A percentile compares a stretch with the other conserved stretches of the same genome.
These are phyloP conservation scores for Hyphodiscus sp. DNA, from an alignment of 2,329 filamentous ascomycete species.

Conservation along the genomic window DNA sequence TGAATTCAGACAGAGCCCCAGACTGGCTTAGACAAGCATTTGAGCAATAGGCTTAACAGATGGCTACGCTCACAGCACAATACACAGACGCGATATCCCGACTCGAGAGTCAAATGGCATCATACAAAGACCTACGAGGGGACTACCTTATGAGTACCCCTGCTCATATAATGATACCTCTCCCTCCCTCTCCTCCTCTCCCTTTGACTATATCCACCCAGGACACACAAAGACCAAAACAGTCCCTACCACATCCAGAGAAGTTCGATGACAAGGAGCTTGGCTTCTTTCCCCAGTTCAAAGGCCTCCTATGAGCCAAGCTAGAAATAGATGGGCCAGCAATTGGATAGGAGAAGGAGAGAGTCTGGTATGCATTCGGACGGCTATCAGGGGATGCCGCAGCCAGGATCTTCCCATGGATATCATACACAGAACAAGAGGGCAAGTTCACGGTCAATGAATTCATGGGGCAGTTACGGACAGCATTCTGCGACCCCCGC, in stretches of 20 bases:
- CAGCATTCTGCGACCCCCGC: neutral
- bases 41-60: too few relatives aligned
- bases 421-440: neutral
- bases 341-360: neutral
- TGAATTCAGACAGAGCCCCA: too few relatives aligned
- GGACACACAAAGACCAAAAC: neutral
- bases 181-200: too few relatives aligned
- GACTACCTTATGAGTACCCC: too few relatives aligned
- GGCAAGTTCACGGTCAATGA: neutral
- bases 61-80: too few relatives aligned
- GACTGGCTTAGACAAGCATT: too few relatives aligned
- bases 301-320: neutral
- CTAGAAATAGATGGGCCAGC: neutral
- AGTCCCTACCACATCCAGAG: neutral
- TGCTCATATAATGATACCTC: too few relatives aligned
- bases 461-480: neutral
- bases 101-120: too few relatives aligned
- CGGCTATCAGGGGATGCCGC: neutral
- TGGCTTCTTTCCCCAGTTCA: neutral
- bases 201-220: too few relatives aligned
- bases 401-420: neutral
- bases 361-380: conserved; percentile 2
- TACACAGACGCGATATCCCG: too few relatives aligned
- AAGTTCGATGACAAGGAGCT: neutral
- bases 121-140: too few relatives aligned